These are phyloP conservation scores for Cytauxzoon felis DNA, from an alignment of 169 alveolate species.

Conservation along the genomic window DNA sequence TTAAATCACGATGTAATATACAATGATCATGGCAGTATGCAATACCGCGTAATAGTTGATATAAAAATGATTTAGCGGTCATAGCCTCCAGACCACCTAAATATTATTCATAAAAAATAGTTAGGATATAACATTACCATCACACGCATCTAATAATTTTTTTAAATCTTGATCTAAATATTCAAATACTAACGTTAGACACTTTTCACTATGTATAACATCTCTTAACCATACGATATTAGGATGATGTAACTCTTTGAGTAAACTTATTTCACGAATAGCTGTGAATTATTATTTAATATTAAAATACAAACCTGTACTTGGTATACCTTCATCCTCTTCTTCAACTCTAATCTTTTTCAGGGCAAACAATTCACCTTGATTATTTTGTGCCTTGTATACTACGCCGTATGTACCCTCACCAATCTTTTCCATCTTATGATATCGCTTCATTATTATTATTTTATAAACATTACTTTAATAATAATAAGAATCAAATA, in stretches of 20 bases:
- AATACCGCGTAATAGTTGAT: constrained; percentile 94
- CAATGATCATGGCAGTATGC: constrained; percentile 97
- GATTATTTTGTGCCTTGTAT: constrained; percentile 87
- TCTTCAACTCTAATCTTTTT: constrained; percentile 96
- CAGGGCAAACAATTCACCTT: constrained; percentile 91
- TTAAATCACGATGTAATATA: constrained; percentile 97
- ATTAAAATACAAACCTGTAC: constrained; percentile 69
- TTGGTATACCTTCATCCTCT: constrained; percentile 97
- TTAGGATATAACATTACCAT: constrained; percentile 56
- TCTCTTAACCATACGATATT: constrained; percentile 96
- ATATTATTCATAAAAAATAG: constrained; percentile 1
- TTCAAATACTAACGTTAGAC: constrained; percentile 97
- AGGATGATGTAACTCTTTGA: constrained; percentile 97
- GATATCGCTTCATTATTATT: constrained; percentile 91
- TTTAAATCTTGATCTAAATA: constrained; percentile 96
- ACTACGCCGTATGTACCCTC: constrained; percentile 99
- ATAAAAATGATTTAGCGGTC: constrained; percentile 88
- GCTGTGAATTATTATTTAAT: constrained; percentile 83
- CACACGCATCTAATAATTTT: constrained; percentile 90
- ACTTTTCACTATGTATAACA: constrained; percentile 95
- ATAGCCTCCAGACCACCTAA: constrained; percentile 82
- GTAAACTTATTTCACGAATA: constrained; percentile 94
- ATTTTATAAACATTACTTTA: neutral
- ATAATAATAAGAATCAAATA: neutral
- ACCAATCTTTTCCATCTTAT: constrained; percentile 94